Evolutionary conservation across 2,329 filamentous ascomycete species (phyloP).

Genomic region (Trichoderma guizhouense): DNA sequence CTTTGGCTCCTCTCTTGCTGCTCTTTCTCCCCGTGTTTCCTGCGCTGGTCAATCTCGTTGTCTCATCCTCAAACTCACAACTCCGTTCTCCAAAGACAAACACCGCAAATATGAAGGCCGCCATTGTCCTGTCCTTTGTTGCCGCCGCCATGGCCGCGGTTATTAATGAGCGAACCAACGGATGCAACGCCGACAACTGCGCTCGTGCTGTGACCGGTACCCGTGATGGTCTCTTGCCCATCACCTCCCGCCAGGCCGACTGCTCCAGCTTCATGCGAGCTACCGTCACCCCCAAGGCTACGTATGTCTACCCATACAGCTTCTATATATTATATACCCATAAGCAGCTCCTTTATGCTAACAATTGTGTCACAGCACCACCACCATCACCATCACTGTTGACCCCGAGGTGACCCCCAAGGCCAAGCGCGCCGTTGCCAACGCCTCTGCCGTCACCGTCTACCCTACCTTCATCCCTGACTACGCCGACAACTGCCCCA

Average conservation of each 20-base stretch:
- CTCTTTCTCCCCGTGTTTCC: neutral
- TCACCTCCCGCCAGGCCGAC: slow-evolving; percentile 37
- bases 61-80: neutral
- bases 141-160: slow-evolving; percentile 36
- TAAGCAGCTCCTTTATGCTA: neutral
- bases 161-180: slow-evolving; percentile 30
- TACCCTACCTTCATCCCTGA: slow-evolving; percentile 35
- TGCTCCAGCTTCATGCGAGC: slow-evolving; percentile 41
- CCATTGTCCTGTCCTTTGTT: slow-evolving; percentile 37
- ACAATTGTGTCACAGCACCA: slow-evolving; percentile 25
- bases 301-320: slow-evolving; percentile 29
- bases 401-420: slow-evolving; percentile 29
- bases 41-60: neutral
- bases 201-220: slow-evolving; percentile 46
- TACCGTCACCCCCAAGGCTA: slow-evolving; percentile 39
- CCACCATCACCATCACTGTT: slow-evolving; percentile 39
- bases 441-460: slow-evolving; percentile 32
- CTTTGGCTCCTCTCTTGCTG: neutral
- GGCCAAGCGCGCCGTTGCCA: slow-evolving; percentile 29
- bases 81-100: neutral
- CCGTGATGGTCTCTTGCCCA: slow-evolving; percentile 34
- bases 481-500: slow-evolving; percentile 40
- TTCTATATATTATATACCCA: neutral
- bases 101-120: slow-evolving; percentile 40
- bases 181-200: slow-evolving; percentile 45